A percentile compares a stretch with the other conserved stretches of the same genome.
These are phyloP conservation scores for Mycena amicta DNA, from an alignment of 768 basidiomycete species.

Conservation along the genomic window DNA sequence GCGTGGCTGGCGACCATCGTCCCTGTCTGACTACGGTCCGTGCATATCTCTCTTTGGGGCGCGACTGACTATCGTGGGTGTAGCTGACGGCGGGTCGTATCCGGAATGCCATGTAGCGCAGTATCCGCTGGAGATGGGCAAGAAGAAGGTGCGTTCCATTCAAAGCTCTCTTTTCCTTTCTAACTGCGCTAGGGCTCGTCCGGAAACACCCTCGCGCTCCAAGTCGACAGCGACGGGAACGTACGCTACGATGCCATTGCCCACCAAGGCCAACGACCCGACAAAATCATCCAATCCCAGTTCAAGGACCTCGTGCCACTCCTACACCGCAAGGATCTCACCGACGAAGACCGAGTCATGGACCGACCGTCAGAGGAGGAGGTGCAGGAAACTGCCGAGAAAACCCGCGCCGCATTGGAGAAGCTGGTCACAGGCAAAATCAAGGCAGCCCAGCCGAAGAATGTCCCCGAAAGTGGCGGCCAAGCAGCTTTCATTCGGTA, in stretches of 20 bases:
- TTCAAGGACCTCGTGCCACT: slow-evolving; percentile 98
- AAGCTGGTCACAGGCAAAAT: slow-evolving; percentile 94
- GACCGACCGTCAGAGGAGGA: slow-evolving; percentile 95
- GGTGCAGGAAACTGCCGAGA: slow-evolving; percentile 87
- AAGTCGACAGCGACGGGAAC: slow-evolving; percentile 95
- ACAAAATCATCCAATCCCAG: slow-evolving; percentile 88
- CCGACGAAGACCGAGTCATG: slow-evolving; percentile 72
- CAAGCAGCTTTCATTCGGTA: slow-evolving; percentile 93
- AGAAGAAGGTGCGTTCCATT: slow-evolving; percentile 75
- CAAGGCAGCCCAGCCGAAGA: slow-evolving; percentile 97
- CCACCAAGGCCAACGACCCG: slow-evolving; percentile 87
- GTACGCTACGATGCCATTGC: slow-evolving; percentile 98
- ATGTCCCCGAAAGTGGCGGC: slow-evolving; percentile 82
- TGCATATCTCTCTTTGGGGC: slow-evolving; percentile 14
- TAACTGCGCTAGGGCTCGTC: slow-evolving; percentile 66
- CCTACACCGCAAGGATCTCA: slow-evolving; percentile 83
- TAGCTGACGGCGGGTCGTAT: slow-evolving; percentile 84
- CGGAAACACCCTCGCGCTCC: slow-evolving; percentile 93
- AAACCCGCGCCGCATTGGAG: slow-evolving; percentile 88
- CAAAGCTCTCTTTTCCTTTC: too few relatives aligned
- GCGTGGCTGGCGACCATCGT: slow-evolving; percentile 81
- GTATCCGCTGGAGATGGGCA: slow-evolving; percentile 93
- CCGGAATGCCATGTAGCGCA: slow-evolving; percentile 98
- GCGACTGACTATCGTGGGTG: slow-evolving; percentile 3
- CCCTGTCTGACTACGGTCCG: slow-evolving; percentile 84